Conservation (phyloP, 148 eudicot species). For the Diospyros kaki region DNA sequence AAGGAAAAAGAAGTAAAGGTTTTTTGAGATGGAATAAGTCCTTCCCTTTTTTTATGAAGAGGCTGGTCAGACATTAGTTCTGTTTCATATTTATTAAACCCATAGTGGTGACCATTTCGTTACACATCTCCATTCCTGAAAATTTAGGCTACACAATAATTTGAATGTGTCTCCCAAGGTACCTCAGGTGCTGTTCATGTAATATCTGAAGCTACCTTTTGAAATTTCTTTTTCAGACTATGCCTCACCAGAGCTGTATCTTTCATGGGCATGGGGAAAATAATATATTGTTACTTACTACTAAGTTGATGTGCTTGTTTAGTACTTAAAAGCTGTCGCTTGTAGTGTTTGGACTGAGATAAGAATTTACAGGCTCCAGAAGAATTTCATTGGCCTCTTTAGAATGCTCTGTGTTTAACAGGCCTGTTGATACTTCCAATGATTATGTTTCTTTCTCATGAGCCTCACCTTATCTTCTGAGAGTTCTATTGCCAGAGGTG, state of each 20-base stretch:
- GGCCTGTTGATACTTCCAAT: background rate
- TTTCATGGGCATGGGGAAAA: background rate
- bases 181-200: background rate
- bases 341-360: background rate
- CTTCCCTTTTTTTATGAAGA: background rate
- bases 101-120: background rate
- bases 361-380: background rate
- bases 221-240: background rate
- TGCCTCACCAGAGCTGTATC: background rate
- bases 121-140: background rate
- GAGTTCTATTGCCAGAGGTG: background rate
- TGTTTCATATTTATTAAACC: background rate
- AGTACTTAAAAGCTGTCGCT: background rate
- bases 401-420: slow-evolving; percentile 2
- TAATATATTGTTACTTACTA: background rate
- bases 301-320: background rate
- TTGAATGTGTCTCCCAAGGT: background rate
- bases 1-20: background rate
- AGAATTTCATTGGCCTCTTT: slow-evolving; percentile 3
- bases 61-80: background rate
- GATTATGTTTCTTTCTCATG: background rate
- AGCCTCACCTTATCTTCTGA: background rate
- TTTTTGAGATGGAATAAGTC: background rate
- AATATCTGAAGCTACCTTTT: background rate
- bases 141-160: background rate